Percentiles rank a stretch among this genome's conserved stretches.
These are phyloP conservation scores for Corniculantispora saksenae DNA, from an alignment of 2,329 filamentous ascomycete genomes.

Conservation along the genomic window DNA sequence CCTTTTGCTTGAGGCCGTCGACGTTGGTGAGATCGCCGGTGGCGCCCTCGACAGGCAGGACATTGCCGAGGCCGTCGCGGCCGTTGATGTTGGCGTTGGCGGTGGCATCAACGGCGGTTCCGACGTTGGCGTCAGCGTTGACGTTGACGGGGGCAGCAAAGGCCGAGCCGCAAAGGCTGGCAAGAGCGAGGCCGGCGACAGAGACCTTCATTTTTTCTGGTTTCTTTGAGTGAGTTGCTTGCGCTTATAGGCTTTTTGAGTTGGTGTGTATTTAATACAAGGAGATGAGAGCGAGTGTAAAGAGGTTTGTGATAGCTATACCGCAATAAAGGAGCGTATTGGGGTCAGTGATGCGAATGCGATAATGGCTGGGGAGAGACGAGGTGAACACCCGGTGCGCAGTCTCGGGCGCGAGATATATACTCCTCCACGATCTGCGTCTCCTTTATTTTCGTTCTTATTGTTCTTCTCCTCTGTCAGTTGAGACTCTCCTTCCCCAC, in stretches of 20 bases:
- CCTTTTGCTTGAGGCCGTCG: too few relatives aligned
- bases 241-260: not conserved
- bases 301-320: not conserved
- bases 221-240: not conserved
- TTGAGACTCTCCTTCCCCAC: not conserved
- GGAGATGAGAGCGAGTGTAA: not conserved
- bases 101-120: not conserved
- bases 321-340: not conserved
- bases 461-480: not conserved
- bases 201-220: conserved; percentile 9
- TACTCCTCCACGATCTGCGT: not conserved
- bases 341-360: conserved; percentile 1
- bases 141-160: conserved; percentile 1
- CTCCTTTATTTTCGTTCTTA: not conserved
- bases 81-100: not conserved
- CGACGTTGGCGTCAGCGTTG: not conserved
- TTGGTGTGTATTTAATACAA: not conserved
- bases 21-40: too few relatives aligned
- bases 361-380: not conserved
- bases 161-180: conserved; percentile 11
- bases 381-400: not conserved
- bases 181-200: not conserved
- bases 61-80: not conserved
- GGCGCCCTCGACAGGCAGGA: too few relatives aligned
- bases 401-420: not conserved